Base-by-base conservation (phyloP, 1,284 basidiomycete species). In the Irpex sp. region DNA sequence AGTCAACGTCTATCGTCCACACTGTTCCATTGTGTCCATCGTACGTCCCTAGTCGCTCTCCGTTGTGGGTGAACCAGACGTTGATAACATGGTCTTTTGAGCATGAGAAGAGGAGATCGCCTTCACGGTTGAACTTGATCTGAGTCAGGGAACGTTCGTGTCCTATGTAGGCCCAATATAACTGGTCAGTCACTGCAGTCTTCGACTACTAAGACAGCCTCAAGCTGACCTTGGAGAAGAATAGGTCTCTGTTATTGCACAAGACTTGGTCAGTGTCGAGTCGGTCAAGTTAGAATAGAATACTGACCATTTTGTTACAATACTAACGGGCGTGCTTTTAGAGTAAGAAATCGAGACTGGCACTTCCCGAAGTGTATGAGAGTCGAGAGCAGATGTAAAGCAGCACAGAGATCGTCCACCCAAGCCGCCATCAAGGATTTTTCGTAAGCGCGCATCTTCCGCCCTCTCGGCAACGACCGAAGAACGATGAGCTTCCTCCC, bases 81-180 rank as follows among this genome's bases (percentile, higher is more conserved):
- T 98, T 98, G 77, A 98, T 94, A 71, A 94, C 77, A 72, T 92
- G 86, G 77, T 99, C 97, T 84, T 99, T 99, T 72, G 95, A 96
- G 73, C 91, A 94, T 34, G 96, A 92, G 79, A 99, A 98, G 62
- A 99, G 85, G 11, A 99, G 83, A 77, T 99, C 97, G 68, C 97
- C 97, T 76, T 99, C 97, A 63, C 83, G 80, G 83, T 99, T 99
- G 85, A 96, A 94, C 80, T 92, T 93, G 83, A 95, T 91, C 79
- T 97, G 94, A n/a, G 96, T 98, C 74, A 99, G 83, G 65, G 97
- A 94, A 73, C 97, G 94, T 83, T 98, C 96, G 81, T 99, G 97
- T 69, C 97, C 96, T 91, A 77, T 59, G 15, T 61, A 19, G 52
- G 37, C 54, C 40, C 31, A 5, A 17, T 52, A 52, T 52, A 5